phyloP scores from a whole-genome alignment of 345 rosid species.

The Aethionema arabicum region DNA sequence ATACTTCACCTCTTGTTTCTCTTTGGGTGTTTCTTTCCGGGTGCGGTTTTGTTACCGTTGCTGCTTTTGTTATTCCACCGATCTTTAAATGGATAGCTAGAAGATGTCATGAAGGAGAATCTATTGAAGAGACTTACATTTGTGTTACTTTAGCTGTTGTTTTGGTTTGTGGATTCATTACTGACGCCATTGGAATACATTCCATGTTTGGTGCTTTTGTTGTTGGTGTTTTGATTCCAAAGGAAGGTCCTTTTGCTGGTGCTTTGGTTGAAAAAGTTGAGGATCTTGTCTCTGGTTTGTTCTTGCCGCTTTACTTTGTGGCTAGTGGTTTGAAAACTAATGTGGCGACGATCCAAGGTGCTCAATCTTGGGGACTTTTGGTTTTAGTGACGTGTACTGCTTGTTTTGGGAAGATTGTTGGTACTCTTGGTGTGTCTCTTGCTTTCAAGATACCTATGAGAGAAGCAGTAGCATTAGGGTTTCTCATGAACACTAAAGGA shows the following conservation, averaged over 20 bases:
- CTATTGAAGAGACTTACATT: conserved; percentile 57
- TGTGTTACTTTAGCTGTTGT: conserved; percentile 58
- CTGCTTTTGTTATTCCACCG: conserved; percentile 44
- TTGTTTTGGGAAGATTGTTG: conserved; percentile 71
- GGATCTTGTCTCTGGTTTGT: conserved; percentile 76
- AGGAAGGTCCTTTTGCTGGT: conserved; percentile 68
- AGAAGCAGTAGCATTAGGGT: conserved; percentile 61
- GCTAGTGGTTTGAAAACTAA: conserved; percentile 84
- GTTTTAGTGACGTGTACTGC: conserved; percentile 59
- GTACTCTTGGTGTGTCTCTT: conserved; percentile 58
- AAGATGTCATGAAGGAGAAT: conserved; percentile 73
- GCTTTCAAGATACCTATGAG: conserved; percentile 47
- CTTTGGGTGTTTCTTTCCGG: conserved; percentile 73
- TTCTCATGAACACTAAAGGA: conserved; percentile 85
- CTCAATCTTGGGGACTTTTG: conserved; percentile 74
- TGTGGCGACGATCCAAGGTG: conserved; percentile 60
- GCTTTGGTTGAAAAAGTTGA: conserved; percentile 71
- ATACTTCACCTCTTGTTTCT: conserved; percentile 50
- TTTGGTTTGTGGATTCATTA: conserved; percentile 62
- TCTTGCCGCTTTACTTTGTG: conserved; percentile 70
- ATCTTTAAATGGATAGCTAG: conserved; percentile 56
- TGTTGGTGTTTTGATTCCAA: conserved; percentile 66
- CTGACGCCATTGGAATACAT: conserved; percentile 73
- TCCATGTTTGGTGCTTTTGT: conserved; percentile 85
- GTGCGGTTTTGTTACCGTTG: conserved; percentile 42